Base-by-base conservation (phyloP, 768 basidiomycete species). In the Suillus tomentosus region DNA sequence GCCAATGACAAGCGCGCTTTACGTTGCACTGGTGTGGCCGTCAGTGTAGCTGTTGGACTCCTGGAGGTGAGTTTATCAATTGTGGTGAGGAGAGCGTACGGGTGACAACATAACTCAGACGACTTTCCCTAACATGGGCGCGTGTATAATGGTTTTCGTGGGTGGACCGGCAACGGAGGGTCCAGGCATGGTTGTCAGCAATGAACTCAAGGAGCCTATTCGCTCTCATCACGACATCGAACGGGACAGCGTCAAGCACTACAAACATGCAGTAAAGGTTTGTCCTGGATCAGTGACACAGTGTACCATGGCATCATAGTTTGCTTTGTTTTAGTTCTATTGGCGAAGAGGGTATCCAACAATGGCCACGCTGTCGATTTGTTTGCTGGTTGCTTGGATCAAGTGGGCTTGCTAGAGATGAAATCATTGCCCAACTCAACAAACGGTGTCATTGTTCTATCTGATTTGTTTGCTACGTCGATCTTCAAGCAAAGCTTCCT, bases 401-500 rank as follows among this genome's bases (percentile, higher is more conserved):
- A 99, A 80, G 94, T 99, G 71, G 97, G 97, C 65, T 81, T 99
- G 53, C 81, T 96, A 62, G 97, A 99, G 80, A 99, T 99, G 97
- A 97, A 95, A 74, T 90, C 92, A 0, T 79, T 99, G 62, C 86
- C 95, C 51, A 99, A 96, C 76, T 95, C 91, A n/a, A 99, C 97
- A 54, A 99, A 98, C 72, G 97, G 97, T 64, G 90, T 91, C 67
- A 96, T 99, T 68, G 92, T 99, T 31, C 84, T 99, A 42, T 95
- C 96, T 47, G 97, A 99, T 73, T 96, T 95, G 0, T 99, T 99
- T 76, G 89, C 92, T 13, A 99, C 96, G 11, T 95, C 95, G 31
- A 97, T 99, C 74, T 99, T 99, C 87, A 99, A 99, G 81, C 96
- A 98, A 77, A 93, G 90, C 70, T 98, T 97, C 88, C 84, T 97